Base-by-base conservation (phyloP, 306 rosid genomes). In the Myrica gale region DNA sequence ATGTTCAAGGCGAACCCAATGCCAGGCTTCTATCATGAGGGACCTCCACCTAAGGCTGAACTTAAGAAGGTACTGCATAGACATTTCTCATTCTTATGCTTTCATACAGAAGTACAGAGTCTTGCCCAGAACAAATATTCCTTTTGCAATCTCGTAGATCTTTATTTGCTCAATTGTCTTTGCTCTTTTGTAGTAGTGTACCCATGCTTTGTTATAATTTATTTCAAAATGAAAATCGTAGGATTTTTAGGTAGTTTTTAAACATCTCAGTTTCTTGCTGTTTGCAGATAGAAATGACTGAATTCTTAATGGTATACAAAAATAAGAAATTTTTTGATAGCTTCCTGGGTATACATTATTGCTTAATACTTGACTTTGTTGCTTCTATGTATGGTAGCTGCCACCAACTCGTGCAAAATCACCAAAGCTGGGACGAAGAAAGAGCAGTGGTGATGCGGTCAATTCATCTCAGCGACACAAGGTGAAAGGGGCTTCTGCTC, bases 401-500 rank as follows among this genome's bases (percentile, higher is more conserved):
- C 98, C 99, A 71, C 93, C 99, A 4, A 92, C 99, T 43, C 98
- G 99, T 55, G 97, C 97, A 51, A 96, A 88, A 85, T 92, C 99
- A 52, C 98, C 99, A 71, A 96, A 92, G 84, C 90, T 96, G 75
- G 98, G 99, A 71, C 85, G 97, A 71, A 89, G 89, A 75, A 96
- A 92, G 88, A 88, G 89, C 83, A 79, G 75, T 83, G 80, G 65
- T 50, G 85, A 85, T 69, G 75, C 86, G 5, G 80, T 77, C 76
- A 74, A 73, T 75, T 61, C 69, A 79, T 78, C 86, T 61, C 83
- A 74, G 43, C 82, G 76, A 76, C 74, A 60, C 72, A 78, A 80
- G 77, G 87, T 75, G 75, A 89, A 83, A 82, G 88, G 83, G 45
- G 58, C 68, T 39, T 20, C 47, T 76, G 80, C 78, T 65, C 85